Evolutionary conservation across 352 stramenopile species (phyloP).

Genomic region (Globisporangium heterothallicum): DNA sequence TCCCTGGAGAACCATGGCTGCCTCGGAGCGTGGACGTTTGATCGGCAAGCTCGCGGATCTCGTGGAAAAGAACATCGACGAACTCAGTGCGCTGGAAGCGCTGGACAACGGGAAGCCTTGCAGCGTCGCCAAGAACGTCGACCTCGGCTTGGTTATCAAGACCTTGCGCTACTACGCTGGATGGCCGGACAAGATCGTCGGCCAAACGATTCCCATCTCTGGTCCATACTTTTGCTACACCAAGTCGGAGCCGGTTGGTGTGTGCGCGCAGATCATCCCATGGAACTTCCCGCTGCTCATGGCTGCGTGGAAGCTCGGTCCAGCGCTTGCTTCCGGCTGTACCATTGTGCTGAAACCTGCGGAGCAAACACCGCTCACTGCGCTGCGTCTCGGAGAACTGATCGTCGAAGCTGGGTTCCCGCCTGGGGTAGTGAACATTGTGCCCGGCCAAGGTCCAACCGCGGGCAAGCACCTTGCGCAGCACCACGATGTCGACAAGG

Average conservation of each 20-base stretch:
- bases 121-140: slow-evolving; percentile 71
- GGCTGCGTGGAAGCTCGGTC: slow-evolving; percentile 91
- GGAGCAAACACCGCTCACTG: slow-evolving; percentile 91
- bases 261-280: slow-evolving; percentile 89
- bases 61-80: slow-evolving; percentile 50
- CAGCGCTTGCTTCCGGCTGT: slow-evolving; percentile 88
- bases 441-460: slow-evolving; percentile 39
- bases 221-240: slow-evolving; percentile 55
- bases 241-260: slow-evolving; percentile 71
- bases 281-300: slow-evolving; percentile 98
- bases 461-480: slow-evolving; percentile 39
- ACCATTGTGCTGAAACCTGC: slow-evolving; percentile 92
- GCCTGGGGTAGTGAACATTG: slow-evolving; percentile 76
- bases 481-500: slow-evolving; percentile 69
- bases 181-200: slow-evolving; percentile 82
- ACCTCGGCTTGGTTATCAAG: slow-evolving; percentile 64
- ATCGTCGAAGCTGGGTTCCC: slow-evolving; percentile 75
- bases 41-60: slow-evolving; percentile 40
- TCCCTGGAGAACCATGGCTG: slow-evolving; percentile 53
- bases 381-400: slow-evolving; percentile 82
- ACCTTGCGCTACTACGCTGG: slow-evolving; percentile 93
- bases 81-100: slow-evolving; percentile 83
- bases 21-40: slow-evolving; percentile 27
- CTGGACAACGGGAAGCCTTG: slow-evolving; percentile 93
- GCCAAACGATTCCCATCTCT: slow-evolving; percentile 54